A percentile compares a stretch with the other conserved stretches of the same genome.
phyloP scores from a whole-genome alignment of 176 grass and related monocot genomes.

The Zoysia pacifica region DNA sequence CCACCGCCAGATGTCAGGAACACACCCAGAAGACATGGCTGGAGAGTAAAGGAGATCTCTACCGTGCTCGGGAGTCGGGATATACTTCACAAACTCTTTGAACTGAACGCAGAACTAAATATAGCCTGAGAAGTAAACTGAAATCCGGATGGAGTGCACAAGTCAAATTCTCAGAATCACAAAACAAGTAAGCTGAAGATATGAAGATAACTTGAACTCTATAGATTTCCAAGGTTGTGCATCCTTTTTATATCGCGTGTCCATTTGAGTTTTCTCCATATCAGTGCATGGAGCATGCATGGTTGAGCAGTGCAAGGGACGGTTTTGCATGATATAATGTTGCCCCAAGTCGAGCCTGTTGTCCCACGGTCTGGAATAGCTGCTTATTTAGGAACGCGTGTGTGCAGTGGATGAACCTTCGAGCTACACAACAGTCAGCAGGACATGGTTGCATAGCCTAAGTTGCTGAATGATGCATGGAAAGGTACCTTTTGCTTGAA shows the following conservation, averaged over 20 bases:
- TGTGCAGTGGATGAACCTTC: constrained; percentile 4
- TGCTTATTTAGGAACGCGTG: constrained; percentile 12
- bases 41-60: neutral
- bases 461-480: neutral
- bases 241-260: constrained; percentile 28
- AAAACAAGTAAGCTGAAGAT: constrained; percentile 13
- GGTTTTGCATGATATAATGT: constrained; percentile 15
- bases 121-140: constrained; percentile 4
- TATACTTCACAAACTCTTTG: neutral
- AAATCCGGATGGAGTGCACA: neutral
- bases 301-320: constrained; percentile 33
- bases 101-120: constrained; percentile 23
- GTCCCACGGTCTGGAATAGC: constrained; percentile 1
- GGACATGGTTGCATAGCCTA: neutral
- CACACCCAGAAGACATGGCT: constrained; percentile 39
- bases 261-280: constrained; percentile 26
- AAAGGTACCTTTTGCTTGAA: neutral
- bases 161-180: neutral
- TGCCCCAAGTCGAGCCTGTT: neutral
- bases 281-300: neutral
- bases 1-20: constrained; percentile 55
- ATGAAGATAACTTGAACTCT: constrained; percentile 28
- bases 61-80: neutral
- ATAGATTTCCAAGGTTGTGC: constrained; percentile 17
- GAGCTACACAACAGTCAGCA: neutral